phyloP scores from a whole-genome alignment of 495 filamentous ascomycete genomes.

The Aspergillus heteromorphus region DNA sequence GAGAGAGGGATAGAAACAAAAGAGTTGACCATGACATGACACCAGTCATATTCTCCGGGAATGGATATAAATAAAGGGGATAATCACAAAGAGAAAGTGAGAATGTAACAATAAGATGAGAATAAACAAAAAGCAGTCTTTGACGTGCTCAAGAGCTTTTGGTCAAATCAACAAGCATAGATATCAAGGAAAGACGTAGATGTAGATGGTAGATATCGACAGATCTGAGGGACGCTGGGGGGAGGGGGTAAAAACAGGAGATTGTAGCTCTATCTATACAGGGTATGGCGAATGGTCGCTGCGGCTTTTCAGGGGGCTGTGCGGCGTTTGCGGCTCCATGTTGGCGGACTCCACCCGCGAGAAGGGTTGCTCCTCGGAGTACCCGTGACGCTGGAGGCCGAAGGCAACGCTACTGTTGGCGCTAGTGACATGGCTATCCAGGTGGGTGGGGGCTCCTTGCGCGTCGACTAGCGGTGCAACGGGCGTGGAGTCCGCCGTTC shows the following conservation, averaged over 20 bases:
- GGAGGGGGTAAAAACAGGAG: neutral
- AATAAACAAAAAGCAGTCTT: neutral
- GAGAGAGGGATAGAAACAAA: too few species aligned
- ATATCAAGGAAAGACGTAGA: neutral
- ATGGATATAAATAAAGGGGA: too few species aligned
- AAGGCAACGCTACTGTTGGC: slow-evolving; percentile 2
- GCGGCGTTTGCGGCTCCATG: slow-evolving; percentile 41
- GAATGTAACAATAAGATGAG: neutral
- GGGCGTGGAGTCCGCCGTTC: neutral
- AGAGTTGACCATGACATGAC: neutral
- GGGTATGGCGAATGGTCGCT: neutral
- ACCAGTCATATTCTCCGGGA: neutral
- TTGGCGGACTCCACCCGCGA: slow-evolving; percentile 48
- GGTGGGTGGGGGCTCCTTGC: neutral
- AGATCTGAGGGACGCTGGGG: neutral
- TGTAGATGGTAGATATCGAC: too few species aligned
- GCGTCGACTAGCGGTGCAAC: neutral
- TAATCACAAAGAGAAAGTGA: neutral
- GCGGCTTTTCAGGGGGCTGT: slow-evolving; percentile 27
- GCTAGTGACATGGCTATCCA: neutral
- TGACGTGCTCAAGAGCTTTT: neutral
- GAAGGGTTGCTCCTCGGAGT: too few species aligned
- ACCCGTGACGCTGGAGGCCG: neutral
- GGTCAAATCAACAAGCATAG: neutral
- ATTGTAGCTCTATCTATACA: neutral